Percentiles rank a stretch among this genome's conserved stretches.
phyloP scores from a whole-genome alignment of 2,329 filamentous ascomycete genomes.

The Colletotrichum simmondsii region DNA sequence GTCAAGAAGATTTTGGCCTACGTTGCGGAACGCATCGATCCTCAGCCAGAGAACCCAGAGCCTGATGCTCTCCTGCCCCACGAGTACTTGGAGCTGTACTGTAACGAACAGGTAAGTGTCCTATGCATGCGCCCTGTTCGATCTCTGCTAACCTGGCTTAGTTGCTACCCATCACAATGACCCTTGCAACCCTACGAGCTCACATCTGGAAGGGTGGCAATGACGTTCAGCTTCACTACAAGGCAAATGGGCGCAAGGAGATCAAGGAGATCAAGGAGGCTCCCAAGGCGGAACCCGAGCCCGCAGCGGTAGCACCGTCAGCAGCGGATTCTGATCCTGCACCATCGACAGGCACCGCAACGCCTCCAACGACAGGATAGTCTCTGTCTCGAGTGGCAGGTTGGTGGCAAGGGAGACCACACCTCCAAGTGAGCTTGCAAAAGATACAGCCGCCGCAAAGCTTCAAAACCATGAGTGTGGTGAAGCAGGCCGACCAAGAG shows the following conservation, averaged over 20 bases:
- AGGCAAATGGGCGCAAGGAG: slow-evolving; percentile 85
- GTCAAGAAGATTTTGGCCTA: slow-evolving; percentile 95
- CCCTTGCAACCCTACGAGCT: slow-evolving; percentile 89
- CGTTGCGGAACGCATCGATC: slow-evolving; percentile 90
- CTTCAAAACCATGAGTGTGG: background rate
- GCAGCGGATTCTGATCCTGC: slow-evolving; percentile 19
- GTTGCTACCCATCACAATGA: slow-evolving; percentile 85
- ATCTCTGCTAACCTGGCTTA: slow-evolving; percentile 41
- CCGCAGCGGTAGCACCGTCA: background rate
- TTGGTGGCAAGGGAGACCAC: background rate
- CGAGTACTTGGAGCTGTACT: slow-evolving; percentile 95
- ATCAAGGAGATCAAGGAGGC: slow-evolving; percentile 83
- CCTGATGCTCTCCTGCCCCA: slow-evolving; percentile 78
- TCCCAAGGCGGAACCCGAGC: slow-evolving; percentile 43
- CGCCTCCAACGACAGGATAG: slow-evolving; percentile 21
- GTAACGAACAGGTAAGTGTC: slow-evolving; percentile 83
- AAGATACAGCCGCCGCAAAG: background rate
- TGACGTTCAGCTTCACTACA: slow-evolving; percentile 92
- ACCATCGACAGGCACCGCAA: slow-evolving; percentile 24
- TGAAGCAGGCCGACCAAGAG: background rate
- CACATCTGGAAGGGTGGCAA: slow-evolving; percentile 96
- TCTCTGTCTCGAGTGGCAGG: background rate
- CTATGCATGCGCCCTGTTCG: background rate
- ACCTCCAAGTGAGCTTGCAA: background rate
- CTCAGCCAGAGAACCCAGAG: slow-evolving; percentile 68